These are phyloP conservation scores for Curvularia lunata DNA, from an alignment of 2,329 filamentous ascomycete genomes.

Conservation along the genomic window DNA sequence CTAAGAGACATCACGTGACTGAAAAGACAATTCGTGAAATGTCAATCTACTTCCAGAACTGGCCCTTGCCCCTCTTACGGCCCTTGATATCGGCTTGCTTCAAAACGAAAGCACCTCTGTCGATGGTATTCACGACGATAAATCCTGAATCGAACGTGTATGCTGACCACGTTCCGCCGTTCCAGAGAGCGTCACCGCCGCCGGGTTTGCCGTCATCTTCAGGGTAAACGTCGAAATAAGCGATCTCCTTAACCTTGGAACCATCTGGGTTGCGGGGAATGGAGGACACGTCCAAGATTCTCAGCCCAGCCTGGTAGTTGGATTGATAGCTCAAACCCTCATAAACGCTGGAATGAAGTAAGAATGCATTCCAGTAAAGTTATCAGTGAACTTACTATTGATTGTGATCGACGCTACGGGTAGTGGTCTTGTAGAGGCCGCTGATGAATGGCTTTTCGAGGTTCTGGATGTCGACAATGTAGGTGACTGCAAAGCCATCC, in stretches of 20 bases:
- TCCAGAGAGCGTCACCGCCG: slow-evolving; percentile 48
- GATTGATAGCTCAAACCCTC: slow-evolving; percentile 52
- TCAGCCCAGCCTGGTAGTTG: slow-evolving; percentile 55
- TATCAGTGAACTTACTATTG: no score
- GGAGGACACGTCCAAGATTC: slow-evolving; percentile 51
- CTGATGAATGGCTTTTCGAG: slow-evolving; percentile 48
- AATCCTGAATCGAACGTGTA: slow-evolving; percentile 52
- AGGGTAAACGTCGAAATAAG: slow-evolving; percentile 53
- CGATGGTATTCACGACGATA: slow-evolving; percentile 59
- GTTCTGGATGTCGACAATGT: slow-evolving; percentile 48
- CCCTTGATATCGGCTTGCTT: slow-evolving; percentile 32
- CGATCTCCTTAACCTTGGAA: slow-evolving; percentile 50
- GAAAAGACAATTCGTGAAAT: neutral
- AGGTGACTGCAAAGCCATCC: slow-evolving; percentile 47
- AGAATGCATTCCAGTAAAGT: no score
- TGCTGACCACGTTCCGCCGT: slow-evolving; percentile 53
- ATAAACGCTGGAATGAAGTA: no score
- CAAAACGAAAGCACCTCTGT: slow-evolving; percentile 50
- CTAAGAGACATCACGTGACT: no score
- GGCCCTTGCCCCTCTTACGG: slow-evolving; percentile 34
- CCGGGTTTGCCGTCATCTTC: slow-evolving; percentile 46
- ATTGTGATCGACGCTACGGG: slow-evolving; percentile 54
- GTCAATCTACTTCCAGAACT: slow-evolving; percentile 35
- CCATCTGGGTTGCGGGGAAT: slow-evolving; percentile 49
- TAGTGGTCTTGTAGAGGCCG: slow-evolving; percentile 52